Evolutionary conservation across 2,329 filamentous ascomycete genomes (phyloP), one percentile per base, ranked within the genome.

Genomic region (Parastagonospora nodorum): DNA sequence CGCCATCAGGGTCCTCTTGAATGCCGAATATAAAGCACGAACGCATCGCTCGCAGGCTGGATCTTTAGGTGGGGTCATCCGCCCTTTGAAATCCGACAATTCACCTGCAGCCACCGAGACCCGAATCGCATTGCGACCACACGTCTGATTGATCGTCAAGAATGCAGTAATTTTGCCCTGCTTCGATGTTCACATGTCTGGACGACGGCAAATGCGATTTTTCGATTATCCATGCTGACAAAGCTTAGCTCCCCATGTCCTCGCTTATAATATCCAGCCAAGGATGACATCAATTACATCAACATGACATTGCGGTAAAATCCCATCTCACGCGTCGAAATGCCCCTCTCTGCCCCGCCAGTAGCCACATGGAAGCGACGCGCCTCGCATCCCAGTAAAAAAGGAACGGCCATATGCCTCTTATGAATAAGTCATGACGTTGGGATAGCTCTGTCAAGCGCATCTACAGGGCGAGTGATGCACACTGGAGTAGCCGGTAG

Each of bases 341-440:
- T n/a, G 10, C 36, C 44, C 36, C 36, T 40, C 51, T 15, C 11
- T 57, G 55, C 51, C 36, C 37, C 52, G 31, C 45, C 45, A 48
- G 24, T 42, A 9, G 49, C 45, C 51, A 61, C 55, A 57, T 60
- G 57, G 57, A 46, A 50, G 29, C 39, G 16, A 44, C 48, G 39
- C 41, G 38, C 44, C 41, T 53, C 44, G 31, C 32, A 35, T 24
- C 42, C 47, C 40, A 47, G 50, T 35, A 35, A 35, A 35, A 35
- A 51, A 47, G 45, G 14, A 31, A 50, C 62, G 57, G 57, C 53
- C 55, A 38, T 58, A 50, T 51, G 28, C 42, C 62, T 57, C 46
- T 58, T 50, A 58, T 57, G 28, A 61, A 45, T 48, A 53, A 57
- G 56, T 67, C 63, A 69, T 69, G 67, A 69, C 67, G 67, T 67